Evolutionary conservation across 345 rosid species (phyloP).

Genomic region (Salix viminalis): DNA sequence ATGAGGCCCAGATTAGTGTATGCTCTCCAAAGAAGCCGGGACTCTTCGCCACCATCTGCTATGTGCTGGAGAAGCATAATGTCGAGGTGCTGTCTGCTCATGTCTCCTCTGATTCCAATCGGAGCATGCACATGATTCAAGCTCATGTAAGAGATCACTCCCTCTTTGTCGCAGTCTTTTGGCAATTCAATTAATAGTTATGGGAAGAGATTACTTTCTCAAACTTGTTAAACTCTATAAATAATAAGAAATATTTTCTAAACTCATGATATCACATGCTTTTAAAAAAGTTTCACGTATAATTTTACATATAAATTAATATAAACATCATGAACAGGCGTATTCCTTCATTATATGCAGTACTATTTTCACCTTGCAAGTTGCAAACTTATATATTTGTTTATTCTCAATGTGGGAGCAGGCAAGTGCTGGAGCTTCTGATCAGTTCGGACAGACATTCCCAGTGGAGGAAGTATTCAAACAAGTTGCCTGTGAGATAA

Average conservation of each 20-base stretch:
- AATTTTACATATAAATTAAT: neutral
- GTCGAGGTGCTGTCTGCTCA: conserved; percentile 53
- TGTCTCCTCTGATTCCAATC: conserved; percentile 36
- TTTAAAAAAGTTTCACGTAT: neutral
- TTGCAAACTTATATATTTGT: neutral
- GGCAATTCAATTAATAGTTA: neutral
- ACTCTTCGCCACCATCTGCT: conserved; percentile 48
- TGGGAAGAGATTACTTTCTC: neutral
- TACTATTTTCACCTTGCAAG: neutral
- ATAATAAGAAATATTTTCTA: too few relatives aligned
- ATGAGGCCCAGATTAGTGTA: conserved; percentile 53
- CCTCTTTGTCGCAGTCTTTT: neutral
- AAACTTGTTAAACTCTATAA: too few relatives aligned
- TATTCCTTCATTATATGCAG: neutral
- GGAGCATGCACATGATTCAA: conserved; percentile 52
- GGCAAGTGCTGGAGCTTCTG: conserved; percentile 27
- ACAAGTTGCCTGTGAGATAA: conserved; percentile 60
- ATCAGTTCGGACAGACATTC: conserved; percentile 36
- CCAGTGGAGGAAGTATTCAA: conserved; percentile 45
- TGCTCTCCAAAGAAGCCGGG: conserved; percentile 45
- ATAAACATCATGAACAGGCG: neutral
- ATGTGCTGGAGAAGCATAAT: conserved; percentile 52
- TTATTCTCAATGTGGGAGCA: conserved; percentile 10
- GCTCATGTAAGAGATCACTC: conserved; percentile 36
- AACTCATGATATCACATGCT: neutral